Evolutionary conservation across 371 early-diverging fungal species (phyloP).

Genomic region (Nematocida major): DNA sequence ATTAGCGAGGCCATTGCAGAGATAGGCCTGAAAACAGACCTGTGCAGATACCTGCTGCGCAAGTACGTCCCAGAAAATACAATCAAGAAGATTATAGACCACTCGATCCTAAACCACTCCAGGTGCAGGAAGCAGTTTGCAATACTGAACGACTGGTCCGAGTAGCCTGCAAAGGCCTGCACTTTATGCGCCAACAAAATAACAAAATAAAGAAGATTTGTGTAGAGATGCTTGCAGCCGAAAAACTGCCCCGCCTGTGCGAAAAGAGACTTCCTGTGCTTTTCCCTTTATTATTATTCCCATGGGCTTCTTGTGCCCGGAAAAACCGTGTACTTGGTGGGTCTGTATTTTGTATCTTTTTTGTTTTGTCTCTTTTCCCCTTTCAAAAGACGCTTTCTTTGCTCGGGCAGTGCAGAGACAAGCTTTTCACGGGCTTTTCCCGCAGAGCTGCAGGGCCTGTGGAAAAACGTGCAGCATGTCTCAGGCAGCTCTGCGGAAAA

Average conservation of each 20-base stretch:
- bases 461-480: too few relatives aligned
- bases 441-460: too few relatives aligned
- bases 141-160: not conserved
- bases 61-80: not conserved
- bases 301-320: too few relatives aligned
- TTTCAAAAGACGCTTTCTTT: not conserved
- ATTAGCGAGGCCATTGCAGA: not conserved
- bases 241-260: too few relatives aligned
- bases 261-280: too few relatives aligned
- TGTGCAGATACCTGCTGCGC: not conserved
- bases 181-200: not conserved
- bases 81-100: not conserved
- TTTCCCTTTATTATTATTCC: too few relatives aligned
- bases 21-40: not conserved
- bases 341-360: too few relatives aligned
- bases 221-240: too few relatives aligned
- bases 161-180: not conserved
- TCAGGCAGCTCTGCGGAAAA: too few relatives aligned
- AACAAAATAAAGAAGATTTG: too few relatives aligned
- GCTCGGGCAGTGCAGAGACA: not conserved
- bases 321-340: too few relatives aligned
- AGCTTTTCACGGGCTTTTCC: not conserved
- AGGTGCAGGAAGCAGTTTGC: slow-evolving; percentile 1
- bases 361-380: too few relatives aligned
- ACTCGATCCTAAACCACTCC: not conserved